These are phyloP conservation scores for Sclerospora graminicola DNA, from an alignment of 352 stramenopile genomes.

Conservation along the genomic window DNA sequence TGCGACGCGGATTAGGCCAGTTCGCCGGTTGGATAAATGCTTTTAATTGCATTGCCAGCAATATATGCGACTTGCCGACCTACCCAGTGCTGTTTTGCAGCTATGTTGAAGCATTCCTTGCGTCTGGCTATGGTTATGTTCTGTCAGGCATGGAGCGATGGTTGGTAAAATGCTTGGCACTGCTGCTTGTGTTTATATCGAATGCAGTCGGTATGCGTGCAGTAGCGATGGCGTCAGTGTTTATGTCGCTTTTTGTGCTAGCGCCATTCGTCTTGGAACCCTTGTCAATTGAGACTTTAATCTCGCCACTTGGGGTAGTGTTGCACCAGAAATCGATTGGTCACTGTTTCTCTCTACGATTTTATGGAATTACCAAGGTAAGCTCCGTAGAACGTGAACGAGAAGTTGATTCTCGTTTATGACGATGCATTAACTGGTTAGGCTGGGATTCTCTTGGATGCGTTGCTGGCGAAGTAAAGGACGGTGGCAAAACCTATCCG, in stretches of 20 bases:
- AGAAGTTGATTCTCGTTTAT: background rate
- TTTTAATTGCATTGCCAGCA: slow-evolving; percentile 79
- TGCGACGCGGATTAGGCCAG: slow-evolving; percentile 65
- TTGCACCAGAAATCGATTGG: slow-evolving; percentile 66
- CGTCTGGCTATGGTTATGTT: slow-evolving; percentile 40
- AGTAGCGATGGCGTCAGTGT: slow-evolving; percentile 59
- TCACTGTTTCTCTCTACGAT: slow-evolving; percentile 81
- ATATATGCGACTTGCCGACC: slow-evolving; percentile 75
- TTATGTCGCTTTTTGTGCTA: slow-evolving; percentile 79
- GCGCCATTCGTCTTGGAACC: slow-evolving; percentile 73
- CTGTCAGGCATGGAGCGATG: slow-evolving; percentile 47
- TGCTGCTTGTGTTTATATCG: slow-evolving; percentile 58
- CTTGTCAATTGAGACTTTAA: slow-evolving; percentile 67
- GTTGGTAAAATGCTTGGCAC: slow-evolving; percentile 56
- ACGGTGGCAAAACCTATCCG: slow-evolving; percentile 69
- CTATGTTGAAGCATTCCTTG: slow-evolving; percentile 71
- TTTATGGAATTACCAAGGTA: slow-evolving; percentile 81
- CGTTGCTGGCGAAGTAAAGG: slow-evolving; percentile 78
- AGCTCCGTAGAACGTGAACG: background rate
- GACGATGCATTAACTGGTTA: slow-evolving; percentile 3
- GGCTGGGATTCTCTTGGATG: slow-evolving; percentile 78
- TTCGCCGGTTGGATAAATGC: slow-evolving; percentile 80
- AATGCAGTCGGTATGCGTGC: slow-evolving; percentile 73
- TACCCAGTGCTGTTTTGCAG: slow-evolving; percentile 82
- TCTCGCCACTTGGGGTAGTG: slow-evolving; percentile 54